Conservation (phyloP, 441 rosid species). For the Daphne laureola region DNA sequence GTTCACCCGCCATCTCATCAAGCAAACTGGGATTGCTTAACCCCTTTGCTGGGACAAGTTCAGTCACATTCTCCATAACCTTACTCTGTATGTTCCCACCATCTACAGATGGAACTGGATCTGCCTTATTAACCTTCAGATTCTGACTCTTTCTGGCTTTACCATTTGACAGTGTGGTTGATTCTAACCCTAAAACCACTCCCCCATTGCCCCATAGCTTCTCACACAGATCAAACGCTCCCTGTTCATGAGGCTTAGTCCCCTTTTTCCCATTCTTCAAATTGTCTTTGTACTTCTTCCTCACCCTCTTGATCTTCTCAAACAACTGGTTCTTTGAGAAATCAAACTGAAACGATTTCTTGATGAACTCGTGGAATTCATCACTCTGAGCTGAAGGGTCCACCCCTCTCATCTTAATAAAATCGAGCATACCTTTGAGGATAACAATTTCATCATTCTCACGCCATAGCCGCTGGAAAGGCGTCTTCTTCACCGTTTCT, state of each 20-base stretch:
- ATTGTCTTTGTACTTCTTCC: constrained; percentile 29
- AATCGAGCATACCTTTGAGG: constrained; percentile 33
- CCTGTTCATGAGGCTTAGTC: constrained; percentile 27
- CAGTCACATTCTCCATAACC: no score
- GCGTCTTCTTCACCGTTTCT: constrained; percentile 15
- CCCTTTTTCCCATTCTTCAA: constrained; percentile 29
- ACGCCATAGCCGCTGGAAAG: constrained; percentile 30
- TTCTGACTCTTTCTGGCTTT: constrained; percentile 6
- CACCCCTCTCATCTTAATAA: constrained; percentile 16
- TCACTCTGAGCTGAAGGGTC: constrained; percentile 26
- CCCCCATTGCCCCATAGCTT: constrained; percentile 25
- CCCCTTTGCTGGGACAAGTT: no score
- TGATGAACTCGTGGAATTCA: constrained; percentile 25
- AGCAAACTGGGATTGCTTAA: no score
- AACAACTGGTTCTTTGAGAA: constrained; percentile 21
- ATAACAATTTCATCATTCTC: constrained; percentile 37
- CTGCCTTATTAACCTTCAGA: neutral
- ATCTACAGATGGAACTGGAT: no score
- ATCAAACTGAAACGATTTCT: constrained; percentile 25
- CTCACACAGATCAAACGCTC: constrained; percentile 28
- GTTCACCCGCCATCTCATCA: neutral
- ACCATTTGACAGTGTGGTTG: constrained; percentile 12
- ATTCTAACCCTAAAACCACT: constrained; percentile 10
- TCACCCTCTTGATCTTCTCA: constrained; percentile 29
- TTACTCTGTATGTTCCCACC: no score